Base-by-base conservation (phyloP, 73 alveolate genomes). In the Symbiodinium natans region DNA sequence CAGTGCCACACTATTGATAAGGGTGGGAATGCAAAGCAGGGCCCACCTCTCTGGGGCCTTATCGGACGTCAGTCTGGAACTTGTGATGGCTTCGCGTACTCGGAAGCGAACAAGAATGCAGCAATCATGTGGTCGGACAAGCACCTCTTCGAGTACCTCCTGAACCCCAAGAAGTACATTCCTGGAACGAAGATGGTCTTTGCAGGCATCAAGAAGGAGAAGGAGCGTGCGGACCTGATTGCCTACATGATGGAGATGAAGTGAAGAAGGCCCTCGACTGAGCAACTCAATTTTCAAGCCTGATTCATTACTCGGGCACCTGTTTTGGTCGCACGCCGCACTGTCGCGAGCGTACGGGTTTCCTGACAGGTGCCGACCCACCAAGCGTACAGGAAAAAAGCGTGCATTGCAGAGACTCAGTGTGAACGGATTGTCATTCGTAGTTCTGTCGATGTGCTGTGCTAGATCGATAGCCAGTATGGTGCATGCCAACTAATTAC, bases 101-200 rank as follows among this genome's bases (percentile, higher is more conserved):
- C 98, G 7, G 89, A 73, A 36, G 98, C 98, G 31, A 92, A 92
- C 92, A 75, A 74, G 98, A 56, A 88, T 40, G 83, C 95, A 23
- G 98, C 88, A 31, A 92, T 92, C 82, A 56, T 92, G 42, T 99
- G 99, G 99, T 92, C 99, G 34, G 99, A 99, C 83, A 99, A 97
- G 92, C 99, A 97, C 82, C 77, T 99, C 84, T 98, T 88, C 93
- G 99, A 99, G 93, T 99, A 99, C 98, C 63, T 99, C 41, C 93
- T 87, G 87, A 80, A 99, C 68, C 99, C 99, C 33, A 99, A 99
- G 87, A 99, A 99, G 92, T 99, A 98, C 98, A 99, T 99, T 23
- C 99, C 99, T 33, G 99, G 99, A 15, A 99, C 99, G 80, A 99
- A 99, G 82, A 99, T 99, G 99, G 99, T 99, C 87, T 99, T 99